Base-by-base conservation (phyloP, 108 stramenopile species). In the Skeletonema costatum region DNA sequence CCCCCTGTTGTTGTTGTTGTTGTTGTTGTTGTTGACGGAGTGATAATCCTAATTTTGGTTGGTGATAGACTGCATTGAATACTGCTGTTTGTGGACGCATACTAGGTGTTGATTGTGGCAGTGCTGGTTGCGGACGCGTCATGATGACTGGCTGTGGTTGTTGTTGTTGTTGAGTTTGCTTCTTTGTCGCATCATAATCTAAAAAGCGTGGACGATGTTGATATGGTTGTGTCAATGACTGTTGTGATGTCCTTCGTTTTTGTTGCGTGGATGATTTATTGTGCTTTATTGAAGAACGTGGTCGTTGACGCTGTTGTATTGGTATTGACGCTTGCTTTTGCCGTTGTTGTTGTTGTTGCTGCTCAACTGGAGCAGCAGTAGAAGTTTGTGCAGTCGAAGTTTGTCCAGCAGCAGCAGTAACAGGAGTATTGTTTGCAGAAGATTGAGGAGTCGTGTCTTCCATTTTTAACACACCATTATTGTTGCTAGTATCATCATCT, bases 31-130 rank as follows among this genome's bases (percentile, higher is more conserved):
- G 17, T 32, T 56, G 50, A 61, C 21, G 33, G 5, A 82, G 70
- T 16, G 70, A 71, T 19, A 82, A 41, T 13, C 81, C 81, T 36
- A 82, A 39, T 11, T 51, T 60, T 33, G 74, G 19, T 14, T 42
- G 51, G 7, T 64, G 63, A 67, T 68, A 80, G n/a, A 80, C 39
- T 2, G 35, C 50, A 51, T 80, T 69, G 3, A 73, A 33, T 29
- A 2, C 29, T 9, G 10, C 0, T 56, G 53, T 56, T 56, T 56
- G 53, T 56, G 19, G 53, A 5, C 25, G 53, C 25, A 25, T 56
- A 7, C 12, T 41, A 10, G 39, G 53, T 11, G 44, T 21, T 29
- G 53, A 25, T 29, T 16, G 21, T 56, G 53, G 19, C 25, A 16
- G 16, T 46, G 16, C 9, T 21, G 19, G 51, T 19, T 5, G 21